Percentiles rank a stretch among this genome's conserved stretches.
These are phyloP conservation scores for Dissophora ornata DNA, from an alignment of 192 early-diverging fungal genomes.

Conservation along the genomic window DNA sequence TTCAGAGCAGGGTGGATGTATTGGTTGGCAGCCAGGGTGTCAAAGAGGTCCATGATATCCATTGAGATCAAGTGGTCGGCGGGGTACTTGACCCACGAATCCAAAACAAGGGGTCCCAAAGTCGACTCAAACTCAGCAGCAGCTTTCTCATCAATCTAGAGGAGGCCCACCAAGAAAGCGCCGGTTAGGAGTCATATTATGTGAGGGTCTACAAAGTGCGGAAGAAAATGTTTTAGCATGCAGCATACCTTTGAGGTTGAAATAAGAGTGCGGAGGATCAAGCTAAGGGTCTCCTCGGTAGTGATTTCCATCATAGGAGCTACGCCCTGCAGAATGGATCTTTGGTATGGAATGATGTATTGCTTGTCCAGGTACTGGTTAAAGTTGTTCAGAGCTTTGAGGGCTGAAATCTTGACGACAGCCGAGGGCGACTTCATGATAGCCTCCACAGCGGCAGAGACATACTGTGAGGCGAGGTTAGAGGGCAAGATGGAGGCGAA, in stretches of 20 bases:
- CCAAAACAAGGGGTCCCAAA: slow-evolving; percentile 77
- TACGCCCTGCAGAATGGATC: slow-evolving; percentile 70
- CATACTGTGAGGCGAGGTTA: slow-evolving; percentile 75
- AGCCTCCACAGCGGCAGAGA: slow-evolving; percentile 80
- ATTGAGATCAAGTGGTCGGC: slow-evolving; percentile 81
- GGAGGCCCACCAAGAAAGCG: not conserved
- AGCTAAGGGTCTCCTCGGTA: slow-evolving; percentile 73
- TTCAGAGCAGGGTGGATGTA: slow-evolving; percentile 74
- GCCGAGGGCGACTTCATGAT: slow-evolving; percentile 64
- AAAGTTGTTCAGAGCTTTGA: slow-evolving; percentile 74
- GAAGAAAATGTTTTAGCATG: no score
- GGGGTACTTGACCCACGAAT: slow-evolving; percentile 83
- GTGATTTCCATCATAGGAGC: slow-evolving; percentile 65
- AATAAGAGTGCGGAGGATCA: slow-evolving; percentile 75
- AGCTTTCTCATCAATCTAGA: slow-evolving; percentile 75
- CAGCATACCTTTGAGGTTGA: slow-evolving; percentile 67
- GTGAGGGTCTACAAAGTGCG: no score
- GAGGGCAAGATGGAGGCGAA: slow-evolving; percentile 79
- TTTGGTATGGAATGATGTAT: slow-evolving; percentile 66
- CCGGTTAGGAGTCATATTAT: not conserved
- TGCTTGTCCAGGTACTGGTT: slow-evolving; percentile 63
- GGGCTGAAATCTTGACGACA: slow-evolving; percentile 76
- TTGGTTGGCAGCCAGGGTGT: slow-evolving; percentile 76
- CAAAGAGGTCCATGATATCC: slow-evolving; percentile 83
- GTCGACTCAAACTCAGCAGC: slow-evolving; percentile 78